A percentile compares a stretch with the other conserved stretches of the same genome.
Evolutionary conservation across 2,329 filamentous ascomycete genomes (phyloP).

Genomic region (Fusarium neocosmosporiellum): DNA sequence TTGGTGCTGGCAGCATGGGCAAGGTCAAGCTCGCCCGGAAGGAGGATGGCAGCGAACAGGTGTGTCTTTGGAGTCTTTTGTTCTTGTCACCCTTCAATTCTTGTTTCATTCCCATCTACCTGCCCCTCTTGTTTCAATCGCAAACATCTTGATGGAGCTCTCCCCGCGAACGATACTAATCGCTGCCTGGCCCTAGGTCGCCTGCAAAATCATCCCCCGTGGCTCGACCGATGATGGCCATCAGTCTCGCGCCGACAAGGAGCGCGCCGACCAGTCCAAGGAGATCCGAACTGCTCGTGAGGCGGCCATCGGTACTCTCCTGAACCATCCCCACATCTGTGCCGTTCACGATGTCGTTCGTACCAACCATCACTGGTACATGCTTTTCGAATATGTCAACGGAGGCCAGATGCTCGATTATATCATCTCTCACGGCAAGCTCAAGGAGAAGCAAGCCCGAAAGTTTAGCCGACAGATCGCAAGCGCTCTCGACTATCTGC

Average conservation of each 20-base stretch:
- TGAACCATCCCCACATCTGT: slow-evolving; percentile 96
- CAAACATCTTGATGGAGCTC: slow-evolving; percentile 8
- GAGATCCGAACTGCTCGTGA: slow-evolving; percentile 95
- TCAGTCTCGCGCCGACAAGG: slow-evolving; percentile 76
- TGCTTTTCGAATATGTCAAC: slow-evolving; percentile 99
- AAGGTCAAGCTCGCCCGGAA: slow-evolving; percentile 97
- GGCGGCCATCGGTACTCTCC: slow-evolving; percentile 93
- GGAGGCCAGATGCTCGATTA: slow-evolving; percentile 99
- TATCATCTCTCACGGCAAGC: slow-evolving; percentile 96
- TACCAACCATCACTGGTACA: slow-evolving; percentile 99
- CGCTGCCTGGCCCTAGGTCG: slow-evolving; percentile 65
- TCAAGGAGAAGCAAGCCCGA: slow-evolving; percentile 98
- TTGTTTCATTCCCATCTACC: slow-evolving; percentile 8
- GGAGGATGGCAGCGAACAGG: slow-evolving; percentile 90
- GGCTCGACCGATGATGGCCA: slow-evolving; percentile 89
- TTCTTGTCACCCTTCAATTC: background rate
- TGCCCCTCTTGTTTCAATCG: slow-evolving; percentile 24
- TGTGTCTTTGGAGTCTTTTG: slow-evolving; percentile 53
- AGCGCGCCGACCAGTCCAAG: slow-evolving; percentile 94
- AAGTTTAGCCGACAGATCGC: slow-evolving; percentile 98
- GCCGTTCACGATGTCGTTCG: slow-evolving; percentile 94
- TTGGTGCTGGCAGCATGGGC: slow-evolving; percentile 98
- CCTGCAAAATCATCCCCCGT: slow-evolving; percentile 96
- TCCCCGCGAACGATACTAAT: slow-evolving; percentile 27
- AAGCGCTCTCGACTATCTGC: slow-evolving; percentile 95